Base-by-base conservation (phyloP, 495 filamentous ascomycete species). In the Aspergillus cavernicola region DNA sequence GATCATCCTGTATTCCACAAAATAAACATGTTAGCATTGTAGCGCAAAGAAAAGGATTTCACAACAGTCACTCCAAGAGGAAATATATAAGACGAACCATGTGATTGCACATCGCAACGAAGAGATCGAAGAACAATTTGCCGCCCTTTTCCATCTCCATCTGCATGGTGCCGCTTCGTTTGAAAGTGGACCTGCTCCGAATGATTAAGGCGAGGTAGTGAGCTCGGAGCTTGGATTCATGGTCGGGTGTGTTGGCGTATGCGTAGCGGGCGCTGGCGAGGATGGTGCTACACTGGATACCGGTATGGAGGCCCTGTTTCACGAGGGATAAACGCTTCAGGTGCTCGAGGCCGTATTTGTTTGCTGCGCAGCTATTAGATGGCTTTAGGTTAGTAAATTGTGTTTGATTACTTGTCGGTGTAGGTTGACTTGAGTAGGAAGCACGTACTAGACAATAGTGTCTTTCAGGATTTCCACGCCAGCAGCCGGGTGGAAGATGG, bases 141-240 rank as follows among this genome's bases (percentile, higher is more conserved):
- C 88, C 89, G 18, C 90, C 90, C 58, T 78, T 78, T 67, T 89
- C 86, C 90, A 96, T 96, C 75, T 95, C 90, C 61, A 86, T 81
- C 71, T 96, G 90, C 90, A 96, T 95, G n/a, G 90, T 96, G 55
- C 90, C 90, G 69, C 89, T 95, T 32, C 88, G 76, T 78, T 93
- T 96, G 75, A 96, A 96, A 4, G 88, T 95, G 56, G 76, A 77
- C 55, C 89, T 78, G 62, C 84, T 85, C 56, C 90, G 80, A 58
- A 96, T 92, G 68, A 96, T 95, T 65, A 96, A 79, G 22, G 90
- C 90, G 20, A 96, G 83, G 62, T 95, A 96, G 70, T 96, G 91
- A 28, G 91, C 90, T 46, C 91, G 79, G 46, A 96, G 80, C 67
- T 88, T 88, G 22, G 88, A 91, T 76, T 96, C 91, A 15, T 77